phyloP scores from a whole-genome alignment of 768 basidiomycete species.

The Auriscalpium vulgare region DNA sequence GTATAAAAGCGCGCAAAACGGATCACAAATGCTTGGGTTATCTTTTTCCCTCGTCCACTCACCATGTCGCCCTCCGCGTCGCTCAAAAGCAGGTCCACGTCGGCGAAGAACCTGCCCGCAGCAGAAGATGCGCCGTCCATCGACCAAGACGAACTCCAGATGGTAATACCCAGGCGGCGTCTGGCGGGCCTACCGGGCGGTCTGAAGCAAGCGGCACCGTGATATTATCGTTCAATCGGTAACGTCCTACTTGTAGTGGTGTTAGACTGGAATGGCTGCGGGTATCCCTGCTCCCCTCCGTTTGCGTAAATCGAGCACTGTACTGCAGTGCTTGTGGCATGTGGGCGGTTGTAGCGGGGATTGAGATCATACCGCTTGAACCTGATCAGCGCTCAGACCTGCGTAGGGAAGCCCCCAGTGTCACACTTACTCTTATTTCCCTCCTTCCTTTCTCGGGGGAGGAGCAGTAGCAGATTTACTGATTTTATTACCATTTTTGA shows the following conservation, averaged over 20 bases:
- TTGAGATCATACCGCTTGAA: slow-evolving; percentile 98
- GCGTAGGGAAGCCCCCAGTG: slow-evolving; percentile 95
- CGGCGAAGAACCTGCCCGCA: not conserved
- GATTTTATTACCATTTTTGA: slow-evolving; percentile 29
- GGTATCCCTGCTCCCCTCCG: slow-evolving; percentile 54
- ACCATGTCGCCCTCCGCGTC: slow-evolving; percentile 9
- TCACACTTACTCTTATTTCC: slow-evolving; percentile 36
- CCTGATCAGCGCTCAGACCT: slow-evolving; percentile 97
- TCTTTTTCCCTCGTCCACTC: not conserved
- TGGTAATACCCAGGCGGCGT: slow-evolving; percentile 38
- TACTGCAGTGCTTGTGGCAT: slow-evolving; percentile 19
- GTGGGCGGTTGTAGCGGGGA: slow-evolving; percentile 38
- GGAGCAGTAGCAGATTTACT: slow-evolving; percentile 35
- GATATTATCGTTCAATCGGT: slow-evolving; percentile 45
- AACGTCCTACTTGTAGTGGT: slow-evolving; percentile 59
- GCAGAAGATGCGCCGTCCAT: slow-evolving; percentile 24
- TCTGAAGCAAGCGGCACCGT: slow-evolving; percentile 21
- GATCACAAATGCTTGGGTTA: not conserved
- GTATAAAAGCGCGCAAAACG: too few relatives aligned
- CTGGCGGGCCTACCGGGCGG: slow-evolving; percentile 22
- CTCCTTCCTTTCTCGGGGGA: slow-evolving; percentile 32
- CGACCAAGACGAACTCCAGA: slow-evolving; percentile 43
- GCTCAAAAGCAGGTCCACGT: slow-evolving; percentile 8
- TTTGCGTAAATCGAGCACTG: slow-evolving; percentile 19
- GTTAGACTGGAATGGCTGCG: slow-evolving; percentile 74